Base-by-base conservation (phyloP, 768 basidiomycete species). In the Naganishia vishniacii region DNA sequence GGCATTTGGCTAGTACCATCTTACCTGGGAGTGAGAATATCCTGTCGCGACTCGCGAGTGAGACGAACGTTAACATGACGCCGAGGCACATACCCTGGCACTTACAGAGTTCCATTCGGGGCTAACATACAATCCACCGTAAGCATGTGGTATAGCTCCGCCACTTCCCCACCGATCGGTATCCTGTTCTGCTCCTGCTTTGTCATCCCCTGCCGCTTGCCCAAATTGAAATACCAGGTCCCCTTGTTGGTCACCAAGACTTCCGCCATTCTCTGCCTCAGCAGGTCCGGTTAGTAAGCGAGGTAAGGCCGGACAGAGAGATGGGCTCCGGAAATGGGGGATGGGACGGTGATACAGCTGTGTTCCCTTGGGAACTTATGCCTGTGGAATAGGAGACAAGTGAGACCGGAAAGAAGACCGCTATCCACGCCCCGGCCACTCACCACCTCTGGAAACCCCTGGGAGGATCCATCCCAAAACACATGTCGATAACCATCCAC, bases 61-160 rank as follows among this genome's bases (percentile, higher is more conserved):
- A 26, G 18, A 60, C 26, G n/a, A 7, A 20, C 41, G 25, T 32
- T 34, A n/a, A n/a, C n/a, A n/a, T n/a, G n/a, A n/a, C n/a, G n/a
- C n/a, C 51, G 51, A 8, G 16, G 16, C 9, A 16, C 9, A 8
- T 40, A 25, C 26, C 8, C 4, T 13, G 16, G 48, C 41, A 61
- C 68, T 69, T 58, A 72, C 71, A 34, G 67, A 64, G 49, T 69
- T 69, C 72, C 72, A 75, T 63, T 75, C 73, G n/a, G 29, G 73
- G 73, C 70, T 71, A 59, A 1, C 26, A 32, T 11, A n/a, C n/a
- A n/a, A n/a, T n/a, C n/a, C n/a, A n/a, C n/a, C n/a, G n/a, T n/a
- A n/a, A n/a, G n/a, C n/a, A n/a, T n/a, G n/a, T n/a, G n/a, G n/a
- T n/a, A n/a, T n/a, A n/a, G n/a, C 7, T 51, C 48, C 62, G 25